phyloP scores from a whole-genome alignment of 2,329 filamentous ascomycete species.

The Fusarium sp. region DNA sequence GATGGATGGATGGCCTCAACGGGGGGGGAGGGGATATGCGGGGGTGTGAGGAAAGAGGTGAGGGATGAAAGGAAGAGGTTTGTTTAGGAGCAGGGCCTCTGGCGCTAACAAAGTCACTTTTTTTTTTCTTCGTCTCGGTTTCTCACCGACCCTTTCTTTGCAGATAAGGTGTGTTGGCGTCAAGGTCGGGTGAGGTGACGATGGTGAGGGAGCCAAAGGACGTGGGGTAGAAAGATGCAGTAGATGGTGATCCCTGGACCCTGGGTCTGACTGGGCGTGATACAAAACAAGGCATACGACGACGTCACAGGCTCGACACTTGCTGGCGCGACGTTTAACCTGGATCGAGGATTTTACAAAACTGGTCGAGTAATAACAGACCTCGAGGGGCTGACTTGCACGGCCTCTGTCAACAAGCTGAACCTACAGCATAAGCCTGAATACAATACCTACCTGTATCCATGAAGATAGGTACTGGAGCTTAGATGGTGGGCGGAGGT shows the following conservation, averaged over 20 bases:
- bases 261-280: background rate
- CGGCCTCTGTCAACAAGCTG: background rate
- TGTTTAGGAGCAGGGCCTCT: background rate
- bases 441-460: background rate
- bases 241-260: background rate
- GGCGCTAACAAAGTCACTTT: background rate
- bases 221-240: background rate
- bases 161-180: background rate
- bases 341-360: background rate
- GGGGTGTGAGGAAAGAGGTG: background rate
- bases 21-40: background rate
- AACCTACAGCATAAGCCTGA: background rate
- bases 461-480: background rate
- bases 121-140: background rate
- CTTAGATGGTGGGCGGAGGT: background rate
- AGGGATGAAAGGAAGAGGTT: background rate
- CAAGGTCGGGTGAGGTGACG: background rate
- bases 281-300: background rate
- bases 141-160: background rate
- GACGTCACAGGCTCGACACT: background rate
- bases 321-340: background rate
- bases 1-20: conserved; percentile 6
- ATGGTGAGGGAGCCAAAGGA: background rate
- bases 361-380: background rate
- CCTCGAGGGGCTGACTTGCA: background rate